Percentiles rank a stretch among this genome's conserved stretches.
phyloP scores from a whole-genome alignment of 148 eudicot genomes.

The Fallopia convolvulus region DNA sequence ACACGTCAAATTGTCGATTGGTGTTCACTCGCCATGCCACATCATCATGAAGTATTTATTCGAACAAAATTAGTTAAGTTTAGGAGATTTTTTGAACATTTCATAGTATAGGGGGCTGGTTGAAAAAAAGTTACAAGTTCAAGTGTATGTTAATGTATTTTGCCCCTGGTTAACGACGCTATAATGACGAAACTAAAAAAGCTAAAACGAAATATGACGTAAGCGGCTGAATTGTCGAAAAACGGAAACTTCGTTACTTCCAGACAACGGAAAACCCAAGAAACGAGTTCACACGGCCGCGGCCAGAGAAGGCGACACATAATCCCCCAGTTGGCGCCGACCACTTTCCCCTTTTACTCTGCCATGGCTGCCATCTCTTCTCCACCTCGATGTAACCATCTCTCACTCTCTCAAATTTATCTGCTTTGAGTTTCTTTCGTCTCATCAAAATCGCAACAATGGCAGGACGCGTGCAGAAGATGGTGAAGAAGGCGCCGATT shows the following conservation, averaged over 20 bases:
- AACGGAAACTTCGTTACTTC: not conserved
- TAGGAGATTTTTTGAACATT: no score
- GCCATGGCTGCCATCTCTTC: constrained; percentile 17
- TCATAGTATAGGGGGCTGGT: no score
- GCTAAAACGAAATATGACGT: not conserved
- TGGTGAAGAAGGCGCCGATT: constrained; percentile 15
- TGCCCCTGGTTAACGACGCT: no score
- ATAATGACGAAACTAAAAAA: no score
- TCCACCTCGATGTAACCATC: constrained; percentile 21
- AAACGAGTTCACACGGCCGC: not conserved
- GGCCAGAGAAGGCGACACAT: not conserved
- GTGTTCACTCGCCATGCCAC: no score
- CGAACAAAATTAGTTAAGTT: no score
- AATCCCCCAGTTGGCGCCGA: constrained; percentile 1
- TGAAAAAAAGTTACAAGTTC: no score
- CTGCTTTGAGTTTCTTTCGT: not conserved
- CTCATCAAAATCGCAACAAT: constrained; percentile 7
- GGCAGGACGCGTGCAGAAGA: constrained; percentile 28
- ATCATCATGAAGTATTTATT: no score
- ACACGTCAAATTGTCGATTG: no score
- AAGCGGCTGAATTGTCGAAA: not conserved
- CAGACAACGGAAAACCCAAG: not conserved
- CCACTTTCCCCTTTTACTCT: not conserved
- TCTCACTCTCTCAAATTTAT: not conserved
- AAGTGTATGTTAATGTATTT: no score